phyloP scores from a whole-genome alignment of 2,329 filamentous ascomycete species.

The Exophiala sp. region DNA sequence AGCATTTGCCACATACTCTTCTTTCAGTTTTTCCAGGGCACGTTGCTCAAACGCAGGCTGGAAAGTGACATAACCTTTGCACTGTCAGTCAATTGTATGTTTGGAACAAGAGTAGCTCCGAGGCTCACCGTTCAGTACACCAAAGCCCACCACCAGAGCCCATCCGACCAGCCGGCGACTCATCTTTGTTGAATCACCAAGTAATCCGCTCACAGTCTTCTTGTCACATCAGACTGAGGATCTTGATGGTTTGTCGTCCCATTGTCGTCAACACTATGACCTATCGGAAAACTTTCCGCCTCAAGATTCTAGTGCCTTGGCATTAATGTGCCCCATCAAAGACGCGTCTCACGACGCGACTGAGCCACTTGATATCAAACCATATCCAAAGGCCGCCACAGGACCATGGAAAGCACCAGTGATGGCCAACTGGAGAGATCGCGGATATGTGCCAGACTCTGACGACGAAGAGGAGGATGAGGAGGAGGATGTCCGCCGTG shows the following conservation, averaged over 20 bases:
- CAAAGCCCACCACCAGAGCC: slow-evolving; percentile 36
- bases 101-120: not conserved
- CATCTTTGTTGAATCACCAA: slow-evolving; percentile 30
- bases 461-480: slow-evolving; percentile 46
- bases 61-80: slow-evolving; percentile 40
- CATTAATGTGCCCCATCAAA: not conserved
- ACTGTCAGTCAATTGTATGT: not conserved
- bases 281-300: not conserved
- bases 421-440: slow-evolving; percentile 41
- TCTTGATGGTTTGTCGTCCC: not conserved
- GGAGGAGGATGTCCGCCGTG: slow-evolving; percentile 37
- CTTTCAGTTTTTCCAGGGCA: slow-evolving; percentile 31
- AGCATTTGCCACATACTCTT: slow-evolving; percentile 11
- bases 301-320: not conserved
- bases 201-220: not conserved
- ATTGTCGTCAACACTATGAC: not conserved
- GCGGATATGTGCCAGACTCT: slow-evolving; percentile 49
- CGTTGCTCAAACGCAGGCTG: slow-evolving; percentile 38
- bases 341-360: slow-evolving; percentile 6
- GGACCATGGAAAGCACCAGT: slow-evolving; percentile 21
- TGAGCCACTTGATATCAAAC: slow-evolving; percentile 2
- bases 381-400: not conserved
- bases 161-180: slow-evolving; percentile 36
- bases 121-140: slow-evolving; percentile 39
- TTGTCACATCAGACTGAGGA: no score